Percentiles rank a stretch among this genome's conserved stretches.
Evolutionary conservation across 768 basidiomycete species (phyloP).

Genomic region (Tricholoma flavovirens): DNA sequence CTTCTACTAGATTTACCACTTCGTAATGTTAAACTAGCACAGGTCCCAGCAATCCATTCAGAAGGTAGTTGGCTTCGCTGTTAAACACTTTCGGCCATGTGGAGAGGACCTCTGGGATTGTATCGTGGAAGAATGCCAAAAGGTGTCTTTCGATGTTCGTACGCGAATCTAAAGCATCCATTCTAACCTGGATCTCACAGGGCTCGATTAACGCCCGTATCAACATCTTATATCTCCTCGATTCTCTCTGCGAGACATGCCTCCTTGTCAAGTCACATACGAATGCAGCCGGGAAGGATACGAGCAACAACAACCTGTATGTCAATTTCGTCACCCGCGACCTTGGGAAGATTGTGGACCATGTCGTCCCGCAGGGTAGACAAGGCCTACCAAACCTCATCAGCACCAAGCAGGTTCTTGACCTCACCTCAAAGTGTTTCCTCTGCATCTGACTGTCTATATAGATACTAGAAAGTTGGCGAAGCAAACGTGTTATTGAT

Average conservation of each 20-base stretch:
- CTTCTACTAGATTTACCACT: slow-evolving; percentile 3
- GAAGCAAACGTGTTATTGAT: slow-evolving; percentile 78
- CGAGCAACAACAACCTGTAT: slow-evolving; percentile 48
- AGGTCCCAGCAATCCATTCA: slow-evolving; percentile 87
- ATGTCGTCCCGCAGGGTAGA: slow-evolving; percentile 84
- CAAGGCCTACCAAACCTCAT: slow-evolving; percentile 84
- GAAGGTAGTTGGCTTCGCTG: slow-evolving; percentile 77
- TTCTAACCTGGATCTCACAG: slow-evolving; percentile 27
- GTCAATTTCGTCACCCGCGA: slow-evolving; percentile 77
- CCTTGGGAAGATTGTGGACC: slow-evolving; percentile 69
- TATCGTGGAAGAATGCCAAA: slow-evolving; percentile 84
- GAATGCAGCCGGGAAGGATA: slow-evolving; percentile 32
- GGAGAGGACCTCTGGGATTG: slow-evolving; percentile 96
- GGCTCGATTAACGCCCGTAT: slow-evolving; percentile 89
- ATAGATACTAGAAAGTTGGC: slow-evolving; percentile 90
- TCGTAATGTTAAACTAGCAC: slow-evolving; percentile 21
- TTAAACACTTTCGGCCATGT: slow-evolving; percentile 79
- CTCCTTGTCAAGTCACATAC: slow-evolving; percentile 60
- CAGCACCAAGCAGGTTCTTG: slow-evolving; percentile 76
- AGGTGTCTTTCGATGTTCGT: slow-evolving; percentile 38
- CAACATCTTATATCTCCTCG: slow-evolving; percentile 88
- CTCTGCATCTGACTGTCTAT: not conserved
- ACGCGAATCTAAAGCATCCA: not conserved
- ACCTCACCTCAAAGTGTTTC: not conserved
- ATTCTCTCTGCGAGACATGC: slow-evolving; percentile 78